Base-by-base conservation (phyloP, 2,329 filamentous ascomycete genomes). In the Cordyceps cateniannulata region DNA sequence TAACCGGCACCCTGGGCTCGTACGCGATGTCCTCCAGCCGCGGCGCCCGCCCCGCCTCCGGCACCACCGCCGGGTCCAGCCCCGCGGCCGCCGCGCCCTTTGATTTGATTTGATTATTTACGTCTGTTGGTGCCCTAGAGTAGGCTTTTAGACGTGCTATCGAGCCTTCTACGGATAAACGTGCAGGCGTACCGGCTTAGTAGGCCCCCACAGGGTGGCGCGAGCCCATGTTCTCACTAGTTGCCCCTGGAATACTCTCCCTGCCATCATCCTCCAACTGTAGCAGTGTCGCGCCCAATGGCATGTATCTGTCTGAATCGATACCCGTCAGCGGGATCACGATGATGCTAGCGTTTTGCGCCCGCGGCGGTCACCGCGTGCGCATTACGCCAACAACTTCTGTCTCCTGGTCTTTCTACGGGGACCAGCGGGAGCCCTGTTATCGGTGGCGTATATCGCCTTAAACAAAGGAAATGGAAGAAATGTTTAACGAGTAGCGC, bases 1-100 rank as follows among this genome's bases (percentile, higher is more conserved):
- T 96, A 59, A 98, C 88, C 0, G 93, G 87, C 16, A 81, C 78
- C 20, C 93, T 86, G 0, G 87, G 84, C 0, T 73, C 84, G 72
- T 97, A 98, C 0, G 70, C 54, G 65, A 91, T 89, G 22, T 75
- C 70, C 5, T 90, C 79, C 0, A 88, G 78, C 0, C 79, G 72
- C 0, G 90, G 89, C 7, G 84, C 73, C n/a, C 18, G 38, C 16
- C 16, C 38, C 38, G 38, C 38, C 14, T 40, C 38, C 14, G 38
- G 38, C 18, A 40, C 38, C 12, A 40, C 18, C 38, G 6, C 38
- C 38, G 38, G 38, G 38, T 42, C 38, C 38, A 42, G 38, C 38
- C 38, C 16, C 38, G 38, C 38, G 4, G 16, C 38, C 6, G n/a
- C n/a, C n/a, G 32, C 32, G 32, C 32, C 32, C 32, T 50, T 50